phyloP scores from a whole-genome alignment of 2,329 filamentous ascomycete species.

The Fusarium guadeloupense region DNA sequence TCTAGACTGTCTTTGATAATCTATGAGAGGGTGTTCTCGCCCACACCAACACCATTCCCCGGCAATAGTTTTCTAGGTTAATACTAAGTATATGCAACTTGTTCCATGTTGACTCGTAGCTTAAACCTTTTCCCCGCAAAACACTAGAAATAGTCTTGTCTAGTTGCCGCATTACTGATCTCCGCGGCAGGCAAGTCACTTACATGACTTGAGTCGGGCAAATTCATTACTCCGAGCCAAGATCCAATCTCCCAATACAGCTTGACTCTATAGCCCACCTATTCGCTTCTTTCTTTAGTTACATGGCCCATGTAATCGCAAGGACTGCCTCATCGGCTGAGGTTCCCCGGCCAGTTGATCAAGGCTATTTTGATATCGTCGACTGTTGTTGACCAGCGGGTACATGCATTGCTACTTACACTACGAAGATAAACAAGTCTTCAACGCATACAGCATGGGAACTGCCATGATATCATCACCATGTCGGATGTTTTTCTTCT shows the following conservation, averaged over 20 bases:
- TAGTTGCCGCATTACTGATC: constrained; percentile 1
- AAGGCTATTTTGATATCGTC: background rate
- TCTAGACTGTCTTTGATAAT: constrained; percentile 4
- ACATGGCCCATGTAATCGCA: background rate
- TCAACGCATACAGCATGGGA: background rate
- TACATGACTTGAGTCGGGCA: too few species aligned
- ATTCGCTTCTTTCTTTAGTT: background rate
- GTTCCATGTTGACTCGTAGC: background rate
- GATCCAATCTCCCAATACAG: too few species aligned
- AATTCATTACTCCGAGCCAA: background rate
- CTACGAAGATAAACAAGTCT: background rate
- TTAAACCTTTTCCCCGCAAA: background rate
- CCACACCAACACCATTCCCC: background rate
- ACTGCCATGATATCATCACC: background rate
- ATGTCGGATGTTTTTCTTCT: background rate
- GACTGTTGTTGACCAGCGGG: background rate
- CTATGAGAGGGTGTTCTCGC: constrained; percentile 1
- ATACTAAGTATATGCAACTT: background rate
- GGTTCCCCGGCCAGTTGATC: background rate
- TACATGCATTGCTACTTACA: too few species aligned
- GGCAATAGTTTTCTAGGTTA: background rate
- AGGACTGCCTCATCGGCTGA: background rate
- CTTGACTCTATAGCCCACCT: background rate
- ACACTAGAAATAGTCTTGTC: background rate
- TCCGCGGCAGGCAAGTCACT: background rate